phyloP scores from a whole-genome alignment of 2,329 filamentous ascomycete genomes.

The Zopfia rhizophila region DNA sequence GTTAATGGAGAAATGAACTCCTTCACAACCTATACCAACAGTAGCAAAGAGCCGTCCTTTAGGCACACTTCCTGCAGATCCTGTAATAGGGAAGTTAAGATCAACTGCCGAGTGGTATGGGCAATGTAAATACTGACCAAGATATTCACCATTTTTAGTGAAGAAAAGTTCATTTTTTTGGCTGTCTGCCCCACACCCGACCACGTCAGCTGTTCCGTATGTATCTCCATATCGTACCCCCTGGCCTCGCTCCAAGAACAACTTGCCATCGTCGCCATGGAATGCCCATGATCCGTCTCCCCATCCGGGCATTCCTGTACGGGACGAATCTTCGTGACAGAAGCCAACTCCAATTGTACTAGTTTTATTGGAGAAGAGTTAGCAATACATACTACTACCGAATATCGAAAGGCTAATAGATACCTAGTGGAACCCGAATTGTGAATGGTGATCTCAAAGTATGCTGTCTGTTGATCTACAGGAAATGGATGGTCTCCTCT shows the following conservation, averaged over 20 bases:
- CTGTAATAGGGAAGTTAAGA: not conserved
- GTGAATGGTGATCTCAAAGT: slow-evolving; percentile 12
- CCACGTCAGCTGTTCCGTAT: slow-evolving; percentile 10
- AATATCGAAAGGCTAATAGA: no score
- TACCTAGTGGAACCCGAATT: slow-evolving; percentile 1
- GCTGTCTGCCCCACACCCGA: slow-evolving; percentile 9
- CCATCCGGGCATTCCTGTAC: slow-evolving; percentile 7
- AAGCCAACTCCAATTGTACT: slow-evolving; percentile 1
- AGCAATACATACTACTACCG: no score
- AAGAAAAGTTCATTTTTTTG: slow-evolving; percentile 11
- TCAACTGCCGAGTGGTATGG: not conserved
- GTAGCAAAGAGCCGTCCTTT: slow-evolving; percentile 6
- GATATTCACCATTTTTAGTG: slow-evolving; percentile 10
- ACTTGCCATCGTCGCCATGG: slow-evolving; percentile 4
- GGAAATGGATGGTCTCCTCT: slow-evolving; percentile 11
- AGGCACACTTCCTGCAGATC: slow-evolving; percentile 3
- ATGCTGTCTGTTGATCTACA: slow-evolving; percentile 3
- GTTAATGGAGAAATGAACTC: slow-evolving; percentile 10
- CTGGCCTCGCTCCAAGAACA: not conserved
- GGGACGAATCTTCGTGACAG: not conserved
- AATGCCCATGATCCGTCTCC: slow-evolving; percentile 6
- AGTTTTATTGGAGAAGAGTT: not conserved
- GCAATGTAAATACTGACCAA: slow-evolving; percentile 3
- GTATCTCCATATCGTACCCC: no score
- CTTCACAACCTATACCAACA: slow-evolving; percentile 1